These are phyloP conservation scores for Aspergillus saccharolyticus DNA, from an alignment of 495 filamentous ascomycete genomes.

Conservation along the genomic window DNA sequence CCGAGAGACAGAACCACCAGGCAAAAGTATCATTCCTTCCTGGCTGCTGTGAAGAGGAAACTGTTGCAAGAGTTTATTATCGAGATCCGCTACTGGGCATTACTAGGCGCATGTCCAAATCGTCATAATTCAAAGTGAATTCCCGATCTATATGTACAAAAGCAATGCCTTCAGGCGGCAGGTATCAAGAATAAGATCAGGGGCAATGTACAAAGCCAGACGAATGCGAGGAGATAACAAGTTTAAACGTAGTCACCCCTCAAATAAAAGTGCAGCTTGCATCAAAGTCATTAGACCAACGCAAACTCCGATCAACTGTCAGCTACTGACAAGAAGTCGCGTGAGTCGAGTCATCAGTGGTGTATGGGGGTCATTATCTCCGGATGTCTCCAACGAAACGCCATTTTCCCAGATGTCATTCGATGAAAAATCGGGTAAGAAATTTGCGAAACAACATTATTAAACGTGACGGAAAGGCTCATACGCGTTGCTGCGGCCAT, in stretches of 20 bases:
- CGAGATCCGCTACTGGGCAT: too few species aligned
- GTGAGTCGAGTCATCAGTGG: neutral
- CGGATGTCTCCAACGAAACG: neutral
- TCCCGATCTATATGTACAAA: neutral
- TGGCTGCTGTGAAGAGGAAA: too few species aligned
- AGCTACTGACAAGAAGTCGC: neutral
- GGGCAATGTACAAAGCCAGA: neutral
- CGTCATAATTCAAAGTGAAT: neutral
- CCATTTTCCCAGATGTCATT: neutral
- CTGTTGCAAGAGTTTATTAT: too few species aligned
- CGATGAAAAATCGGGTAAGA: neutral
- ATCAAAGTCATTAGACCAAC: neutral
- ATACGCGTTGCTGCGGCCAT: conserved; percentile 31
- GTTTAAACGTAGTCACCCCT: neutral
- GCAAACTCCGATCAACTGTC: neutral
- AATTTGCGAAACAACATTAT: neutral
- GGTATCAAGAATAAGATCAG: neutral
- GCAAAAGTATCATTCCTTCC: too few species aligned
- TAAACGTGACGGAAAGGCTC: conserved; percentile 46
- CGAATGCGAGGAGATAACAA: neutral
- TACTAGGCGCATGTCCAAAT: too few species aligned
- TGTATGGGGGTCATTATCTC: conserved; percentile 1
- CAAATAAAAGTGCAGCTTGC: neutral
- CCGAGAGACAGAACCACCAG: too few species aligned
- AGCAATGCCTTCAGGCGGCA: neutral